Evolutionary conservation across 345 rosid genomes (phyloP).

Genomic region (Gossypium raimondii): DNA sequence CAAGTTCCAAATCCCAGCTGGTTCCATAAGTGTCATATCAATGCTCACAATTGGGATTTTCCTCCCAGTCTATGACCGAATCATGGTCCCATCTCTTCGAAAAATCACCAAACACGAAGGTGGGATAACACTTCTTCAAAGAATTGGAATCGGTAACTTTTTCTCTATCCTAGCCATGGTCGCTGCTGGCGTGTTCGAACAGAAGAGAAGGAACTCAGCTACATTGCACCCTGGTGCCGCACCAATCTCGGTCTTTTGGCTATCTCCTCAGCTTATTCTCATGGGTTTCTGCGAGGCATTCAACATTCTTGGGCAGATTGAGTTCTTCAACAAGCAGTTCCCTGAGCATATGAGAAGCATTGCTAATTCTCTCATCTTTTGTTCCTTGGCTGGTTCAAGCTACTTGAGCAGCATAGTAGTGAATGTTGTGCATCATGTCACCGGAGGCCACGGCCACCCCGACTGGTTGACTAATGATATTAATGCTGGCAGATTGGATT

Average conservation of each 20-base stretch:
- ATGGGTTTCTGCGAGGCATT: constrained; percentile 61
- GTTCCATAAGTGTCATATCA: constrained; percentile 35
- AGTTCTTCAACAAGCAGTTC: constrained; percentile 56
- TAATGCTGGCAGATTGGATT: constrained; percentile 49
- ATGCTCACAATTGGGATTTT: constrained; percentile 50
- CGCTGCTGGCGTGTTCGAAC: constrained; percentile 45
- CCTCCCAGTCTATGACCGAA: constrained; percentile 57
- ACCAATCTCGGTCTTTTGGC: constrained; percentile 46
- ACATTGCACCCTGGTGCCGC: constrained; percentile 18
- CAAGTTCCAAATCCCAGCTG: constrained; percentile 54
- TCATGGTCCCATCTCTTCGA: constrained; percentile 41
- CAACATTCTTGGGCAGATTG: constrained; percentile 51
- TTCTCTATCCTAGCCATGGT: constrained; percentile 47
- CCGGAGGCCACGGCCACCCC: constrained; percentile 37
- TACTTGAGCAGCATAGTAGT: constrained; percentile 39
- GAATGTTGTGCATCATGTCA: constrained; percentile 31
- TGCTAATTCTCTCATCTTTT: constrained; percentile 45
- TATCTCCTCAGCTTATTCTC: constrained; percentile 55
- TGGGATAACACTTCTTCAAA: constrained; percentile 56
- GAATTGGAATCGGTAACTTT: constrained; percentile 48
- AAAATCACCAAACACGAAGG: constrained; percentile 39
- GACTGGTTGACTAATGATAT: constrained; percentile 53
- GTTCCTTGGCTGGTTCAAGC: constrained; percentile 33
- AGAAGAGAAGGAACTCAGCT: constrained; percentile 35
- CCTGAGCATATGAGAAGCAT: constrained; percentile 65